Evolutionary conservation across 2,329 filamentous ascomycete genomes (phyloP).

Genomic region (Plenodomus lindquistii): DNA sequence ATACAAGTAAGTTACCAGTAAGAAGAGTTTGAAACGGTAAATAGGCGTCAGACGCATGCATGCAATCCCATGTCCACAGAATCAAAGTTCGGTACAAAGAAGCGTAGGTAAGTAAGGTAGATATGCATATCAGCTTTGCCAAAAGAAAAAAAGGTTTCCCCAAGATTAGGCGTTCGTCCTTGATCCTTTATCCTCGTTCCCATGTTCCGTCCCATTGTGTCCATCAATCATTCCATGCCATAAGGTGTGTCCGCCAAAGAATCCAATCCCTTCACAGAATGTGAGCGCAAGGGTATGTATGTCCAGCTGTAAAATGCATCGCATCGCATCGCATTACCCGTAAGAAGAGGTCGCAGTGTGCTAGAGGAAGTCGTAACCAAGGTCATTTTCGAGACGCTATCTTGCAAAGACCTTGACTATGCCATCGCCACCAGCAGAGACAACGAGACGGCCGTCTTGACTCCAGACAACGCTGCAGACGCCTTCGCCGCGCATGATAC

Average conservation of each 20-base stretch:
- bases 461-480: conserved; percentile 96
- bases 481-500: conserved; percentile 93
- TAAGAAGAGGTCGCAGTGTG: conserved; percentile 5
- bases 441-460: conserved; percentile 90
- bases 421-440: conserved; percentile 91
- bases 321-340: no score
- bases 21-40: background rate
- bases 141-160: conserved; percentile 13
- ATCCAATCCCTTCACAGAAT: no score
- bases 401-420: conserved; percentile 84
- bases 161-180: background rate
- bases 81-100: conserved; percentile 7
- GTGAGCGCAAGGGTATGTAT: conserved; percentile 17
- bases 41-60: background rate
- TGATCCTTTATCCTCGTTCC: no score
- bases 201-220: conserved; percentile 11
- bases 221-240: conserved; percentile 16
- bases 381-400: conserved; percentile 22
- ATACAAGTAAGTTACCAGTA: no score
- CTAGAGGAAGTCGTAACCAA: conserved; percentile 12
- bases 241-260: no score
- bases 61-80: background rate
- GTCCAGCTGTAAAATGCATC: conserved; percentile 24
- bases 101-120: conserved; percentile 1
- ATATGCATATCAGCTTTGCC: conserved; percentile 3